Evolutionary conservation across 805 yeast genomes (phyloP), one percentile per base, ranked within the genome.

Genomic region (Hanseniaspora osmophila): DNA sequence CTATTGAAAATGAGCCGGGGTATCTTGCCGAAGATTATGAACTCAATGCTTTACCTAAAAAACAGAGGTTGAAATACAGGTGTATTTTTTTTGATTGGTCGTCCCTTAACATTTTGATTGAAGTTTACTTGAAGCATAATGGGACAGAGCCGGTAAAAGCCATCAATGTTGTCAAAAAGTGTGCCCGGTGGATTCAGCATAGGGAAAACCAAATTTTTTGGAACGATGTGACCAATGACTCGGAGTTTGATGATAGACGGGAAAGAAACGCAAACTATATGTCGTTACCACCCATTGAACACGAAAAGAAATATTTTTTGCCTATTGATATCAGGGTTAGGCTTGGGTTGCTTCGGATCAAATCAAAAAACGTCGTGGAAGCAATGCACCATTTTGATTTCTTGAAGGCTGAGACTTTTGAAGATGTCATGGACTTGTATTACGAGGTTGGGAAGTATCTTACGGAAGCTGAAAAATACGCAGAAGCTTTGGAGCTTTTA

Each of bases 311-410:
- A 33, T 69, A 69, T 53, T 55, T 70, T 9, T 62, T 92, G 17
- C 97, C 97, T 1, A 77, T 88, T 41, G 97, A 90, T 64, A 84
- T 92, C 22, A 64, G 97, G 45, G 79, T 78, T 30, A 84, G 92
- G 60, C 59, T 92, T 19, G 94, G 95, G 0, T 61, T 78, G 10
- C 69, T 84, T 42, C 70, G 98, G 48, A 63, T 92, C 30, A 76
- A 78, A 46, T 63, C 76, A 33, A 78, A 76, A 44, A 70, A 80
- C 40, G 66, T 70, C 27, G 73, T 71, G 1, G 96, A 88, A 52
- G 95, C 96, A 0, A 56, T 79, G 47, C 62, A 61, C 9, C 96
- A 90, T 58, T 81, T 84, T 53, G 67, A 60, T 35, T 73, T 72
- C 49, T 63, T 88, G 11, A 60, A 77, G 40, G 71, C 71, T 35